A percentile compares a stretch with the other conserved stretches of the same genome.
Evolutionary conservation across 441 rosid genomes (phyloP).

Genomic region (Arabidopsis lyrata): DNA sequence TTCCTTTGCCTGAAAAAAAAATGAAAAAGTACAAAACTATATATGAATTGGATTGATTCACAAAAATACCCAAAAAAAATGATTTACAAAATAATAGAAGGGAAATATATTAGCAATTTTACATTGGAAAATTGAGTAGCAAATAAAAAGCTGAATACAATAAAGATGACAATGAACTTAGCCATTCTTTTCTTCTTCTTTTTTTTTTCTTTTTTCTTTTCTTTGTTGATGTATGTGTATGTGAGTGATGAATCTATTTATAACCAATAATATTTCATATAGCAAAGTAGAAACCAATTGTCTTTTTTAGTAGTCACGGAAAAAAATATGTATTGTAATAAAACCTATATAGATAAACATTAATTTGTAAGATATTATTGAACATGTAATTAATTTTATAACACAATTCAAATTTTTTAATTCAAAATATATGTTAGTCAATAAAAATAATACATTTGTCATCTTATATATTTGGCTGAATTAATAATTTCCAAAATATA

Average conservation of each 20-base stretch:
- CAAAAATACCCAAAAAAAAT: neutral
- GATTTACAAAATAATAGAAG: neutral
- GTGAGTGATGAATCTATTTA: conserved; percentile 17
- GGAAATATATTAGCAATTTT: neutral
- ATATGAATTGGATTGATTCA: neutral
- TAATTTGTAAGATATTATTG: conserved; percentile 1
- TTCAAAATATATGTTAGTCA: neutral
- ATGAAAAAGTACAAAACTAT: neutral
- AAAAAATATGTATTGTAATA: too few relatives aligned
- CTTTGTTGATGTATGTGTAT: neutral
- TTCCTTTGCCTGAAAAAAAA: conserved; percentile 12
- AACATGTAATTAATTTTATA: neutral
- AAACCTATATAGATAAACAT: too few relatives aligned
- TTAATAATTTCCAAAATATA: too few relatives aligned
- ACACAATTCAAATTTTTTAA: too few relatives aligned
- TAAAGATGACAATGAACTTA: conserved; percentile 4
- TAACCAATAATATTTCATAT: conserved; percentile 5
- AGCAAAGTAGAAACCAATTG: neutral
- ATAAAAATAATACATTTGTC: too few relatives aligned
- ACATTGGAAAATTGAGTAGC: conserved; percentile 33
- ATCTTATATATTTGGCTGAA: neutral
- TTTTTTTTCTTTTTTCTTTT: too few relatives aligned
- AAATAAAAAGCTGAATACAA: conserved; percentile 23
- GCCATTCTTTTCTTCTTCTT: neutral
- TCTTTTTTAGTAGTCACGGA: too few relatives aligned